Percentiles rank a stretch among this genome's conserved stretches.
phyloP scores from a whole-genome alignment of 2,329 filamentous ascomycete genomes.

The Magnaporthales sp. region DNA sequence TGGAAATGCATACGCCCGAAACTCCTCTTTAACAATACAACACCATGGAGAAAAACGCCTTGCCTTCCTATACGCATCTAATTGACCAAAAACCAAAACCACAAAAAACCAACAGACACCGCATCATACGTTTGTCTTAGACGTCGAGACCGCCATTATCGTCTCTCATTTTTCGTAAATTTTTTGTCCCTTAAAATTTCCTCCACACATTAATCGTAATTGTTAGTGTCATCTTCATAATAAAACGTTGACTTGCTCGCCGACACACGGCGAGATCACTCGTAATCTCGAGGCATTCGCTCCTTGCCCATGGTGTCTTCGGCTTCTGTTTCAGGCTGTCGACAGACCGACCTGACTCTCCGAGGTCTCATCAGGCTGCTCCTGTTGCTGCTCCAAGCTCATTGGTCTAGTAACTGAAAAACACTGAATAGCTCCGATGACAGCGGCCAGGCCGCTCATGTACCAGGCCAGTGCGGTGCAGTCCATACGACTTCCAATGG shows the following conservation, averaged over 20 bases:
- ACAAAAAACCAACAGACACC: neutral
- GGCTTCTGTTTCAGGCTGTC: neutral
- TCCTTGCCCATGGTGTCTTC: neutral
- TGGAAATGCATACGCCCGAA: neutral
- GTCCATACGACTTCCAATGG: conserved; percentile 46
- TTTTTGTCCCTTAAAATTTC: neutral
- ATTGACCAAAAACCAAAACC: too few relatives aligned
- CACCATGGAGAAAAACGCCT: neutral
- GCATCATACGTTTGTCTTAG: neutral
- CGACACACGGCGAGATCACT: neutral
- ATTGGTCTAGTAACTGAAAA: conserved; percentile 36
- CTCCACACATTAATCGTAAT: neutral
- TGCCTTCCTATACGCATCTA: neutral
- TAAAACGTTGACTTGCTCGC: neutral
- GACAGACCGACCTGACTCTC: neutral
- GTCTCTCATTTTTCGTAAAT: neutral
- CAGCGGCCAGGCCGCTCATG: conserved; percentile 47
- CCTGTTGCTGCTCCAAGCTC: neutral
- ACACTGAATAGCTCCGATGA: conserved; percentile 50
- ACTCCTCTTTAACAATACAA: neutral
- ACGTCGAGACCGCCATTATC: neutral
- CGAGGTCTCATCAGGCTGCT: neutral
- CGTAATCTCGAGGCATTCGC: too few relatives aligned
- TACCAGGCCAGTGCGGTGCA: conserved; percentile 58
- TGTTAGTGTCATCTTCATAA: neutral